Evolutionary conservation across 2,329 filamentous ascomycete species (phyloP).

Genomic region (Fusarium sp.): DNA sequence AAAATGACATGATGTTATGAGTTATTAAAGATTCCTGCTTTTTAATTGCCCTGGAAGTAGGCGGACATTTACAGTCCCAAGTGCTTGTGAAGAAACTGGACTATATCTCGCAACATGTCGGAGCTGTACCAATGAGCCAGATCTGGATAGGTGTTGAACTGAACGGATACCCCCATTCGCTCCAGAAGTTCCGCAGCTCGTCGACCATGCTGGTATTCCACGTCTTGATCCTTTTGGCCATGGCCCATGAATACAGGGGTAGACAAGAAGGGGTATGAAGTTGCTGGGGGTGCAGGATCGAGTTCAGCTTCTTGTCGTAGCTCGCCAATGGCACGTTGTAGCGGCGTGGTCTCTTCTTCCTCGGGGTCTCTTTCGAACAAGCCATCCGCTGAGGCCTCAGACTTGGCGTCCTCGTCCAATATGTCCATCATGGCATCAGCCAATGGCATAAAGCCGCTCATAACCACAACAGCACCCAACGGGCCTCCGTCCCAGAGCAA

Average conservation of each 20-base stretch:
- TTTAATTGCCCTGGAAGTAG: not conserved
- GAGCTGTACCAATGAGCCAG: constrained; percentile 60
- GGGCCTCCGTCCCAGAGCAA: constrained; percentile 57
- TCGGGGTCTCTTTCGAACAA: constrained; percentile 33
- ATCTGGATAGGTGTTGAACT: constrained; percentile 54
- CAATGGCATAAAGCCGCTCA: constrained; percentile 62
- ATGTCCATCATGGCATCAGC: constrained; percentile 44
- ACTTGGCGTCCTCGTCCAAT: constrained; percentile 12
- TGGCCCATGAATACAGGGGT: constrained; percentile 61
- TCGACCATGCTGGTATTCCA: constrained; percentile 52
- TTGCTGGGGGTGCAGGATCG: not conserved
- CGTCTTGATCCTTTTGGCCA: constrained; percentile 55
- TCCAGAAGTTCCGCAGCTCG: constrained; percentile 50
- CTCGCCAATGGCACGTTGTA: constrained; percentile 40
- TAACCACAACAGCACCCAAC: constrained; percentile 54
- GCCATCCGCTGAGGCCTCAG: constrained; percentile 16
- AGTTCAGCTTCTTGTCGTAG: constrained; percentile 47
- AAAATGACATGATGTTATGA: constrained; percentile 35
- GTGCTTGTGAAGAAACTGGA: constrained; percentile 44
- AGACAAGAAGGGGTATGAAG: constrained; percentile 29
- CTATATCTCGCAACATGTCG: constrained; percentile 55
- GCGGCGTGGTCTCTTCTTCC: constrained; percentile 14
- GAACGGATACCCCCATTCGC: constrained; percentile 49
- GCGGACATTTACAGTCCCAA: not conserved
- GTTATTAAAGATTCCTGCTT: not conserved